These are phyloP conservation scores for Schizothecium vesticola DNA, from an alignment of 495 filamentous ascomycete species.

Conservation along the genomic window DNA sequence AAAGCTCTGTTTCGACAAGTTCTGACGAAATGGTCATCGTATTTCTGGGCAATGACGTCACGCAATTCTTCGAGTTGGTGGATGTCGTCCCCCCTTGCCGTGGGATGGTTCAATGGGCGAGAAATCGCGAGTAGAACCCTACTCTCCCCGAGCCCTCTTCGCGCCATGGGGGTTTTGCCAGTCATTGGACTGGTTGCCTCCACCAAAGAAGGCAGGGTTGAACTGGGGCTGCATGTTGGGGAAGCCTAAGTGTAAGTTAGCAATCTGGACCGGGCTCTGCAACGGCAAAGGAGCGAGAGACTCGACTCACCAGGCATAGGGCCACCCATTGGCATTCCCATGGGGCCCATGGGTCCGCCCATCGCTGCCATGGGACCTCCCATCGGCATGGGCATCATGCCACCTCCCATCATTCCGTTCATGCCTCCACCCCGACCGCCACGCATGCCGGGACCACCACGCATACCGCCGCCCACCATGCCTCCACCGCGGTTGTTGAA, in stretches of 20 bases:
- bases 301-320: constrained; percentile 53
- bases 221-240: constrained; percentile 65
- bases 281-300: neutral
- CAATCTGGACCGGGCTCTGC: neutral
- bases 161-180: constrained; percentile 81
- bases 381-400: constrained; percentile 19
- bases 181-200: constrained; percentile 39
- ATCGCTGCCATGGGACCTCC: constrained; percentile 32
- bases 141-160: constrained; percentile 61
- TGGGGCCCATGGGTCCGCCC: constrained; percentile 42
- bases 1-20: neutral
- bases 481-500: constrained; percentile 52
- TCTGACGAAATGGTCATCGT: neutral
- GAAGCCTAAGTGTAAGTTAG: constrained; percentile 46
- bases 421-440: constrained; percentile 61
- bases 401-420: constrained; percentile 24
- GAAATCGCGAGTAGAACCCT: constrained; percentile 10
- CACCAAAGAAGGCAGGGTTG: constrained; percentile 74
- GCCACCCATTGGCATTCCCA: constrained; percentile 57
- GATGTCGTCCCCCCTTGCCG: neutral
- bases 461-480: constrained; percentile 65
- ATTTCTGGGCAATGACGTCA: neutral
- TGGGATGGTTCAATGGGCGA: neutral
- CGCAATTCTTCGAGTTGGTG: too few relatives aligned
- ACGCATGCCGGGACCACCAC: constrained; percentile 63